These are phyloP conservation scores for Phytophthora niederhauseri DNA, from an alignment of 352 stramenopile genomes.

Conservation along the genomic window DNA sequence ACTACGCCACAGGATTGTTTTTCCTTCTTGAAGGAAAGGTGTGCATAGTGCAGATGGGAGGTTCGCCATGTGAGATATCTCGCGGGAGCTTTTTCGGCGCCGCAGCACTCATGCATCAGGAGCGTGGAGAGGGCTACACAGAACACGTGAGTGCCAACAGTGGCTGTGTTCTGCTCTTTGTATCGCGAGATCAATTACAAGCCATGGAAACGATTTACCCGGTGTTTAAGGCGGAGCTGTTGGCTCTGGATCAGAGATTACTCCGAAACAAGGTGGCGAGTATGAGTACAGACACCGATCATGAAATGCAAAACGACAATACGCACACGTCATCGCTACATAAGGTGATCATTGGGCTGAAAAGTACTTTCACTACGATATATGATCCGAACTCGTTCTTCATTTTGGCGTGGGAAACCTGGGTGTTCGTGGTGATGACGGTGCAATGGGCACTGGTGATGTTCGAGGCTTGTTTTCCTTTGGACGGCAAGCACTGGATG, in stretches of 20 bases:
- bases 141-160: slow-evolving; percentile 52
- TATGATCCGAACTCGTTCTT: slow-evolving; percentile 49
- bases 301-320: neutral
- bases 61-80: slow-evolving; percentile 25
- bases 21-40: slow-evolving; percentile 62
- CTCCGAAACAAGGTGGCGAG: slow-evolving; percentile 44
- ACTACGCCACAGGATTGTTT: slow-evolving; percentile 58
- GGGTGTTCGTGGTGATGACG: slow-evolving; percentile 56
- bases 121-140: slow-evolving; percentile 45
- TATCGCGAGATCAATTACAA: slow-evolving; percentile 46
- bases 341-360: neutral
- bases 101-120: slow-evolving; percentile 42
- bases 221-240: slow-evolving; percentile 43
- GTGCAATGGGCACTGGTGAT: slow-evolving; percentile 45
- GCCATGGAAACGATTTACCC: slow-evolving; percentile 54
- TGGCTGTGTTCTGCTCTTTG: slow-evolving; percentile 52
- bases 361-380: no score
- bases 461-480: slow-evolving; percentile 49
- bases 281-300: slow-evolving; percentile 16
- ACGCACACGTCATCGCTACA: neutral
- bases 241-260: slow-evolving; percentile 45
- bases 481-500: neutral
- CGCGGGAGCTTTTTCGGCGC: slow-evolving; percentile 49
- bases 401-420: slow-evolving; percentile 57
- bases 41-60: slow-evolving; percentile 31